Conservation (phyloP, 345 rosid genomes). For the Gossypioides kirkii region DNA sequence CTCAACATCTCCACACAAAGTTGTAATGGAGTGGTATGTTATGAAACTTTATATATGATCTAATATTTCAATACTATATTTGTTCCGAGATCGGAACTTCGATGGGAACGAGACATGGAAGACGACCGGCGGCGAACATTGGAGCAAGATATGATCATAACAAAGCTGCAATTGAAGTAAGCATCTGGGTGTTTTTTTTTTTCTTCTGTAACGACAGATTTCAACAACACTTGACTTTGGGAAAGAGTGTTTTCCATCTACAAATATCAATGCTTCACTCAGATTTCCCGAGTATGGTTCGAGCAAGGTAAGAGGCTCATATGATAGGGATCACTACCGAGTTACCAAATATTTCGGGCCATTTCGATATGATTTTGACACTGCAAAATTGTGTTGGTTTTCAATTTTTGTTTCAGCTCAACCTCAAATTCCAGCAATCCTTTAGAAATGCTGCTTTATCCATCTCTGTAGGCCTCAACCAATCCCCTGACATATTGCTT, state of each 20-base stretch:
- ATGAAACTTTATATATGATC: not conserved
- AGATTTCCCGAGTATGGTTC: not conserved
- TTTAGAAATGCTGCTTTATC: slow-evolving; percentile 8
- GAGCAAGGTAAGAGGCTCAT: not conserved
- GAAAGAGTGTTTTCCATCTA: not conserved
- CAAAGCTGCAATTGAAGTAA: not conserved
- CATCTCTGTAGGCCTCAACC: slow-evolving; percentile 8
- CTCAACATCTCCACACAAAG: not conserved
- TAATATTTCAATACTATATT: not conserved
- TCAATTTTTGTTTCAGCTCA: not conserved
- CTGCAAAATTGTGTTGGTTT: not conserved
- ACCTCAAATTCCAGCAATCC: slow-evolving; percentile 12
- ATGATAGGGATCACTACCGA: not conserved
- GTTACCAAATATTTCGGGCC: not conserved
- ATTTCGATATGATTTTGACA: not conserved
- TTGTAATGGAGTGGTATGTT: not conserved
- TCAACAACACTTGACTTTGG: not conserved
- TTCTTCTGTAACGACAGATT: not conserved
- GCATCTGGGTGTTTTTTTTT: not conserved
- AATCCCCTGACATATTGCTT: slow-evolving; percentile 11
- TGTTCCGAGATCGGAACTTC: not conserved
- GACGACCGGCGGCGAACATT: not conserved
- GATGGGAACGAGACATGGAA: not conserved
- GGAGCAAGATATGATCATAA: not conserved
- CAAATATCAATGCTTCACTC: not conserved